phyloP scores from a whole-genome alignment of 495 filamentous ascomycete genomes.

The Penicillium coprophilum region DNA sequence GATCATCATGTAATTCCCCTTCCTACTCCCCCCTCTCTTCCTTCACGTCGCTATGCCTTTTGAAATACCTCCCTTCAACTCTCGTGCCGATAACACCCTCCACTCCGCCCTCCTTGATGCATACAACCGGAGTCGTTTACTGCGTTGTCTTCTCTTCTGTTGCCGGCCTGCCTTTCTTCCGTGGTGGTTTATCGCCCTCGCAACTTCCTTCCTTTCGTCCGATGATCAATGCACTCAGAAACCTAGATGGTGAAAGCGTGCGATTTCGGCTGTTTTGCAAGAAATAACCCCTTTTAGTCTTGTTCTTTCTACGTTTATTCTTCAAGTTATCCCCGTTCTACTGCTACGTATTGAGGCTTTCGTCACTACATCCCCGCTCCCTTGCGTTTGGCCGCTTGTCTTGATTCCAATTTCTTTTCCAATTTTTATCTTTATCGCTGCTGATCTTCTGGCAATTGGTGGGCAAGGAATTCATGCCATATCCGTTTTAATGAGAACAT shows the following conservation, averaged over 20 bases:
- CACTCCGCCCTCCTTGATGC: conserved; percentile 35
- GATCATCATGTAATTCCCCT: conserved; percentile 73
- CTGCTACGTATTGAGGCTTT: conserved; percentile 11
- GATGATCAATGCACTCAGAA: conserved; percentile 21
- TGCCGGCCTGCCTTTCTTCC: conserved; percentile 21
- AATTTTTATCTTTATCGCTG: conserved; percentile 13
- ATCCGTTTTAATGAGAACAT: conserved; percentile 33
- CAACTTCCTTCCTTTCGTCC: conserved; percentile 22
- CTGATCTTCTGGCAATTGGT: conserved; percentile 16
- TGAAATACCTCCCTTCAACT: conserved; percentile 20
- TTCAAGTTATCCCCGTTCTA: conserved; percentile 15
- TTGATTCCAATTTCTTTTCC: conserved; percentile 8
- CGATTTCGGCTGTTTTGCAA: conserved; percentile 23
- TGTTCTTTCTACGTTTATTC: conserved; percentile 12
- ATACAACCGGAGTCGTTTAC: conserved; percentile 47
- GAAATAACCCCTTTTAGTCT: conserved; percentile 27
- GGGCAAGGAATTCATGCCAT: conserved; percentile 27
- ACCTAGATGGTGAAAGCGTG: conserved; percentile 30
- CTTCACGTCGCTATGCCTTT: conserved; percentile 36
- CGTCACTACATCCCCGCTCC: conserved; percentile 16
- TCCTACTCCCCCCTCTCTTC: conserved; percentile 9
- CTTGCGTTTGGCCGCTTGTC: conserved; percentile 14
- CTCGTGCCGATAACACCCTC: conserved; percentile 29
- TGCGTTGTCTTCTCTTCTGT: conserved; percentile 35
- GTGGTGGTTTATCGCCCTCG: conserved; percentile 16